Base-by-base conservation (phyloP, 2,329 filamentous ascomycete species). In the Tolypocladium capitatum region DNA sequence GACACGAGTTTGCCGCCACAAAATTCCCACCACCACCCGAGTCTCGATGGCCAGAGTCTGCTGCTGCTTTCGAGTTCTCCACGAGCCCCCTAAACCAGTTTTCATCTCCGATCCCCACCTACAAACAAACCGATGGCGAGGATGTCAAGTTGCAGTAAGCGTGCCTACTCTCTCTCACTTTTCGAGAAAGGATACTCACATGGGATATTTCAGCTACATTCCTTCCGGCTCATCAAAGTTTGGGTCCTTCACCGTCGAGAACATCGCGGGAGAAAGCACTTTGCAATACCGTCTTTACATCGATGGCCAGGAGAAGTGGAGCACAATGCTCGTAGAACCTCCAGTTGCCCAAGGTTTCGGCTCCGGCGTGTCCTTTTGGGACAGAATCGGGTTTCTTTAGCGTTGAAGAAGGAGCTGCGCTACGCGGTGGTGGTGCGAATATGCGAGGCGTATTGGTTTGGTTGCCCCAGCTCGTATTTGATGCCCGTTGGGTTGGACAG, bases 1-100 rank as follows among this genome's bases (percentile, higher is more conserved):
- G 92, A n/a, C 92, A 98, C 61, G 92, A 98, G 64, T 97, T 97
- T 63, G 92, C 86, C 2, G 90, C 91, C 0, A 97, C 91, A 0
- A 81, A 83, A 44, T 84, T 84, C 67, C 83, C 73, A 16, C 81
- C 75, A n/a, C 79, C 73, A 52, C 71, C 55, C 46, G 73, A 69
- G 52, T 78, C 79, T 44, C 76, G 65, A 46, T 87, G 83, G 82
- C 72, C 78, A 0, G 68, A 78, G 44, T 74, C 67, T 38, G 76
- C 80, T 1, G 74, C 82, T 0, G 85, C 94, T 0, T 84, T 94
- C 57, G 92, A 98, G 63, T 97, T 96, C 65, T 92, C 86, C 24
- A 89, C 85, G 1, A 92, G 86, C 47, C 92, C 92, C 0, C 63
- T 98, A 46, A 94, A 83, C 62, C 94, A 97, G 74, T 98, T 98